These are phyloP conservation scores for Mercurialis annua DNA, from an alignment of 345 rosid species.

Conservation along the genomic window DNA sequence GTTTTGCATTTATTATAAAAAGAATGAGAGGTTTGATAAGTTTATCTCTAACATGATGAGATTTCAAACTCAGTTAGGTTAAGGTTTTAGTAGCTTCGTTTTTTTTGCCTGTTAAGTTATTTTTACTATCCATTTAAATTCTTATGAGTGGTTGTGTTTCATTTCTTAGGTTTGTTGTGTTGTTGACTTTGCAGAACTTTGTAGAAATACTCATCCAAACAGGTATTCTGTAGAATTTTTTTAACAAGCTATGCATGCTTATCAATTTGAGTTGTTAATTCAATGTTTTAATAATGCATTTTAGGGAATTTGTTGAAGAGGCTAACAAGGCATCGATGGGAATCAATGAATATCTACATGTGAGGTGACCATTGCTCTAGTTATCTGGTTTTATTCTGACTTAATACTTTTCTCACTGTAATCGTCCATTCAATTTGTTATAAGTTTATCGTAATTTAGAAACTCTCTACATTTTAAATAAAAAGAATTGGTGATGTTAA, in stretches of 20 bases:
- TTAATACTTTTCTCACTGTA: conserved; percentile 4
- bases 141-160: conserved; percentile 5
- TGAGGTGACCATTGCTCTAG: conserved; percentile 77
- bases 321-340: conserved; percentile 84
- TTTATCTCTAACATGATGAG: too few relatives aligned
- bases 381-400: conserved; percentile 17
- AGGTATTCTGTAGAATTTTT: conserved; percentile 38
- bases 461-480: too few relatives aligned
- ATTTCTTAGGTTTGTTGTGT: conserved; percentile 75
- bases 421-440: neutral
- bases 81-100: neutral
- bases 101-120: neutral
- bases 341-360: conserved; percentile 94
- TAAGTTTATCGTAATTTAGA: too few relatives aligned
- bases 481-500: too few relatives aligned
- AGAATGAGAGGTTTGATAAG: too few relatives aligned
- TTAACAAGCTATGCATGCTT: neutral
- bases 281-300: neutral
- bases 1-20: too few relatives aligned
- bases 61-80: conserved; percentile 67
- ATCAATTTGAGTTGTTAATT: too few relatives aligned
- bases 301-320: conserved; percentile 84
- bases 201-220: conserved; percentile 91
- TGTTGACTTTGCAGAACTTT: conserved; percentile 93
- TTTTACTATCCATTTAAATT: neutral